These are phyloP conservation scores for Blumeria graminis DNA, from an alignment of 2,329 filamentous ascomycete genomes.

Conservation along the genomic window DNA sequence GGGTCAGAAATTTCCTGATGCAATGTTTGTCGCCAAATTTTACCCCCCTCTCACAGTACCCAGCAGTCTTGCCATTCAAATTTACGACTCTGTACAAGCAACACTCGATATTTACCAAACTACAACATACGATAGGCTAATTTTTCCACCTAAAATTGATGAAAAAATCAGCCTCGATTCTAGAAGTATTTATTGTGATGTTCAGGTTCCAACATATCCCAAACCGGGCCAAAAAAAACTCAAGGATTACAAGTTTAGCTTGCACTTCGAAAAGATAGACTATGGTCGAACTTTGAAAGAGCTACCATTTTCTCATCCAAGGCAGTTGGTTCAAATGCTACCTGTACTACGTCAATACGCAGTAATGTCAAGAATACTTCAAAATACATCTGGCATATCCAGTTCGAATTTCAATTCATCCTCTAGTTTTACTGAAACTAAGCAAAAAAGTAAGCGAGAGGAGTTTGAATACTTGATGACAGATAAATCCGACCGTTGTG, in stretches of 20 bases:
- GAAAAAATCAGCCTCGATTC: slow-evolving; percentile 29
- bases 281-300: slow-evolving; percentile 42
- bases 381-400: slow-evolving; percentile 29
- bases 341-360: slow-evolving; percentile 54
- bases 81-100: slow-evolving; percentile 32
- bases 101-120: slow-evolving; percentile 31
- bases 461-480: slow-evolving; percentile 14
- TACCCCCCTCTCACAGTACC: slow-evolving; percentile 52
- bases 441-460: slow-evolving; percentile 8
- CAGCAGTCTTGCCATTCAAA: slow-evolving; percentile 33
- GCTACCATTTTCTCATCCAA: slow-evolving; percentile 54
- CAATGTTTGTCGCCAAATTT: slow-evolving; percentile 51
- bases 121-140: slow-evolving; percentile 25
- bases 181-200: slow-evolving; percentile 27
- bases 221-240: slow-evolving; percentile 9
- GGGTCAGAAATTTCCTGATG: slow-evolving; percentile 35
- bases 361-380: slow-evolving; percentile 38
- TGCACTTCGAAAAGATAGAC: slow-evolving; percentile 49
- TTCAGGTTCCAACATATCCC: slow-evolving; percentile 20
- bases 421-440: slow-evolving; percentile 1
- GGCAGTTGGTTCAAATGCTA: slow-evolving; percentile 50
- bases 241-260: slow-evolving; percentile 28
- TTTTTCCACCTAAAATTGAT: slow-evolving; percentile 22
- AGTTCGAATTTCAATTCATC: slow-evolving; percentile 1
- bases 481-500: not conserved